A percentile compares a stretch with the other conserved stretches of the same genome.
These are phyloP conservation scores for Yamadazyma mexicana DNA, from an alignment of 1,139 yeast genomes.

Conservation along the genomic window DNA sequence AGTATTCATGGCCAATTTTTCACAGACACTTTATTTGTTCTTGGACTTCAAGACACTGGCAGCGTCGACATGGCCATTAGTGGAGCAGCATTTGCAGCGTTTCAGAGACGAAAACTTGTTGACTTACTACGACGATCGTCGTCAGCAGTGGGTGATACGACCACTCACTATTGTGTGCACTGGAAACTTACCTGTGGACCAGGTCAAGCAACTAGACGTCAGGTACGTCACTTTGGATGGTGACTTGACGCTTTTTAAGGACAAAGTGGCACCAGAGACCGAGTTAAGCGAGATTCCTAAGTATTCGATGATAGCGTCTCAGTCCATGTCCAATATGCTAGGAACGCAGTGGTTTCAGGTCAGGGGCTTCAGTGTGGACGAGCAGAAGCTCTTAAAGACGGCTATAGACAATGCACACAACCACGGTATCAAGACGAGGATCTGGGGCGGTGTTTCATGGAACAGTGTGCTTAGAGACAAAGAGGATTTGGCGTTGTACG, in stretches of 20 bases:
- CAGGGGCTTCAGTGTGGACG: constrained; percentile 20
- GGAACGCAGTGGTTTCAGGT: constrained; percentile 17
- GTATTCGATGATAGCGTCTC: constrained; percentile 38
- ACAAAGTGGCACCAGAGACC: constrained; percentile 8
- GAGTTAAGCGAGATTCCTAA: constrained; percentile 14
- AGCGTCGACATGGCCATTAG: constrained; percentile 28
- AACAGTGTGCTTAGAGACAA: constrained; percentile 28
- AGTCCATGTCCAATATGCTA: constrained; percentile 28
- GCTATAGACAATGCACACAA: constrained; percentile 31
- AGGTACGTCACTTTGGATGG: constrained; percentile 40
- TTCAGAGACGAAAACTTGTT: constrained; percentile 35
- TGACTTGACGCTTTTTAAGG: constrained; percentile 26
- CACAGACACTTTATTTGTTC: constrained; percentile 39
- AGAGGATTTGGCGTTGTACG: constrained; percentile 27
- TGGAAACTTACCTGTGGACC: constrained; percentile 37
- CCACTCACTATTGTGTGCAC: constrained; percentile 41
- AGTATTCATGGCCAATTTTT: constrained; percentile 38
- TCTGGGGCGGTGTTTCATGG: constrained; percentile 47
- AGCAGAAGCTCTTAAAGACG: constrained; percentile 18
- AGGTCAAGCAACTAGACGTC: constrained; percentile 23
- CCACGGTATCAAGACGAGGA: constrained; percentile 34
- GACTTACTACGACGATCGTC: constrained; percentile 29
- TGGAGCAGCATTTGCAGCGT: constrained; percentile 29
- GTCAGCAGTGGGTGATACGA: constrained; percentile 25
- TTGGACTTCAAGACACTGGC: constrained; percentile 41